These are phyloP conservation scores for Penicillium sp. DNA, from an alignment of 2,329 filamentous ascomycete genomes.

Conservation along the genomic window DNA sequence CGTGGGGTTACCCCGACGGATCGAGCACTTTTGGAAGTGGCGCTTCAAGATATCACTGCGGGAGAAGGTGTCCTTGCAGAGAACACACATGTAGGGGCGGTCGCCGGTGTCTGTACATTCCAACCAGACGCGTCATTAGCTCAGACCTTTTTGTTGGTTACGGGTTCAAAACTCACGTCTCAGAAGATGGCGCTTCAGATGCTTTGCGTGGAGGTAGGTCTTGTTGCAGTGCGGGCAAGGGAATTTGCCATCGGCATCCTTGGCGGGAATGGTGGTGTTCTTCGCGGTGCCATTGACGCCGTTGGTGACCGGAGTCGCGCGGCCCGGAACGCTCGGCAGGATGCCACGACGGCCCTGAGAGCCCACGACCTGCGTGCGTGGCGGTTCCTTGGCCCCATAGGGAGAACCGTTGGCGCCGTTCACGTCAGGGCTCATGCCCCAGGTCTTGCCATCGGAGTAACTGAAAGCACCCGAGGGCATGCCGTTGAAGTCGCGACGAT, in stretches of 20 bases:
- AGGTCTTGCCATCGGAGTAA: slow-evolving; percentile 50
- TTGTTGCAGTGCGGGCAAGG: slow-evolving; percentile 97
- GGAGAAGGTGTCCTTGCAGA: slow-evolving; percentile 97
- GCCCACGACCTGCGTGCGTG: slow-evolving; percentile 78
- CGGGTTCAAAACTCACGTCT: slow-evolving; percentile 74
- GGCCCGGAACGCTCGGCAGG: slow-evolving; percentile 80
- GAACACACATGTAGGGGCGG: slow-evolving; percentile 94
- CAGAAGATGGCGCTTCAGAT: slow-evolving; percentile 90
- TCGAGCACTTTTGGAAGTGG: slow-evolving; percentile 98
- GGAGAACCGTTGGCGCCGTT: slow-evolving; percentile 37
- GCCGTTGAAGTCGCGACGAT: slow-evolving; percentile 55
- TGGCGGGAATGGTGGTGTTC: slow-evolving; percentile 78
- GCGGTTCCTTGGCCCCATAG: slow-evolving; percentile 41
- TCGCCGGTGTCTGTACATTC: slow-evolving; percentile 76
- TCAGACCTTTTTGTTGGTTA: too few relatives aligned
- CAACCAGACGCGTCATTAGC: slow-evolving; percentile 24
- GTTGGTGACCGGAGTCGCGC: slow-evolving; percentile 67
- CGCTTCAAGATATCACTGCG: slow-evolving; percentile 97
- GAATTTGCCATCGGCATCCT: slow-evolving; percentile 96
- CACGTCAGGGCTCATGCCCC: slow-evolving; percentile 39
- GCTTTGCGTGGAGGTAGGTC: slow-evolving; percentile 95
- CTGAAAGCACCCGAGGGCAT: slow-evolving; percentile 66
- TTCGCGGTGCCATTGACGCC: slow-evolving; percentile 62
- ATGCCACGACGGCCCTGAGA: slow-evolving; percentile 91
- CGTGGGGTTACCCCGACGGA: slow-evolving; percentile 90